Conservation (phyloP, 2,329 filamentous ascomycete species). For the Ophiostoma triangulosporum region DNA sequence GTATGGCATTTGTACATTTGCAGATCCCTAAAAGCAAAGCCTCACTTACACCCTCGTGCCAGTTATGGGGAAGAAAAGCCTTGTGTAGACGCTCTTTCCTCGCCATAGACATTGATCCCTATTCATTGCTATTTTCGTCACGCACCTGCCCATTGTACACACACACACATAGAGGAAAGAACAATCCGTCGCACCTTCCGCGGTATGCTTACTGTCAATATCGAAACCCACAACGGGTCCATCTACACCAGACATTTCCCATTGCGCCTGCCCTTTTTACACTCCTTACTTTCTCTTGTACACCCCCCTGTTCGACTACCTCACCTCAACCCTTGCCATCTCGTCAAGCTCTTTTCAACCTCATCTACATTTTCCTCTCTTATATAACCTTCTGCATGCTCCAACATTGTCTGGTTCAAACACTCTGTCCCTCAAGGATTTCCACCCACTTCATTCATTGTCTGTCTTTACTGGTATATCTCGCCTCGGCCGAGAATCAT, state of each 20-base stretch:
- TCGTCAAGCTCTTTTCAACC: neutral
- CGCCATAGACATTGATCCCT: no score
- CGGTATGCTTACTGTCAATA: no score
- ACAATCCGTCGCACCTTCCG: no score
- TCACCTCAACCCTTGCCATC: neutral
- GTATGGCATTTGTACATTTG: neutral
- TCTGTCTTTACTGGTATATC: slow-evolving; percentile 1
- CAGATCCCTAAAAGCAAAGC: neutral
- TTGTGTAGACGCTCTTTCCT: neutral
- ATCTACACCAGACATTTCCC: neutral
- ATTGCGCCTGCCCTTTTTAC: neutral
- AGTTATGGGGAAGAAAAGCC: neutral
- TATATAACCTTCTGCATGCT: slow-evolving; percentile 4
- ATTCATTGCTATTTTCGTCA: no score
- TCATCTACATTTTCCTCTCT: neutral
- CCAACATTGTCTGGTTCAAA: neutral
- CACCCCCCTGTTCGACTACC: neutral
- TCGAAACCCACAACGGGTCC: no score
- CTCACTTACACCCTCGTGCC: neutral
- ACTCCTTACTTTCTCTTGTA: neutral
- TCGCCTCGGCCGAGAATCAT: neutral
- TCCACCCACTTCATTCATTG: neutral
- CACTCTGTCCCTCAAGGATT: neutral
- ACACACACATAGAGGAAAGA: no score
- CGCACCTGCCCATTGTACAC: no score